phyloP scores from a whole-genome alignment of 257 asterid species.

The Salvia splendens region DNA sequence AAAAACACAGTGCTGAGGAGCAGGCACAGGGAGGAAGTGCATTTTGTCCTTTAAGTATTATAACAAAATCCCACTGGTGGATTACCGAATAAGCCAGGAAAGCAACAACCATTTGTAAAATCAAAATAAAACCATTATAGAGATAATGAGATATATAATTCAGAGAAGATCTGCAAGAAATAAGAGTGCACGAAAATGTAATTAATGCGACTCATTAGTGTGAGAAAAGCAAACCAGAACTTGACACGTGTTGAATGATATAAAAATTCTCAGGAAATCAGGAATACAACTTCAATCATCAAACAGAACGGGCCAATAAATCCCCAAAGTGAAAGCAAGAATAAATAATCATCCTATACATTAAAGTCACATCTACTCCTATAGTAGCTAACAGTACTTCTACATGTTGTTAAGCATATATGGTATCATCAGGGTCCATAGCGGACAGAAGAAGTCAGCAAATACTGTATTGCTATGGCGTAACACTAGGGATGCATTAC shows the following conservation, averaged over 20 bases:
- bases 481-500: slow-evolving; percentile 15
- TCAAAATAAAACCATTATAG: background rate
- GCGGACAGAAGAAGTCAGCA: slow-evolving; percentile 18
- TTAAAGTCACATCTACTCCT: slow-evolving; percentile 9
- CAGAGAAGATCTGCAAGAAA: background rate
- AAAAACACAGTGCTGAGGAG: background rate
- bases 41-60: background rate
- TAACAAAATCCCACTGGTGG: slow-evolving; percentile 1
- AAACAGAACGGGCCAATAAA: slow-evolving; percentile 15
- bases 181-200: slow-evolving; percentile 8
- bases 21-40: background rate
- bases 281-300: background rate
- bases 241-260: slow-evolving; percentile 12
- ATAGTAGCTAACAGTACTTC: slow-evolving; percentile 20
- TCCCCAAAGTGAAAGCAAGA: background rate
- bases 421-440: slow-evolving; percentile 22
- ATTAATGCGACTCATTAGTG: background rate
- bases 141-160: background rate
- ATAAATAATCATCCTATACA: background rate
- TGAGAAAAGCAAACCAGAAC: background rate
- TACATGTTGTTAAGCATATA: slow-evolving; percentile 10
- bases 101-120: background rate
- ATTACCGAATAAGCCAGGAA: slow-evolving; percentile 6
- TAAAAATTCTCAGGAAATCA: slow-evolving; percentile 5
- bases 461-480: slow-evolving; percentile 12